Conservation (phyloP, 2,329 filamentous ascomycete species). For the Sclerotinia borealis region DNA sequence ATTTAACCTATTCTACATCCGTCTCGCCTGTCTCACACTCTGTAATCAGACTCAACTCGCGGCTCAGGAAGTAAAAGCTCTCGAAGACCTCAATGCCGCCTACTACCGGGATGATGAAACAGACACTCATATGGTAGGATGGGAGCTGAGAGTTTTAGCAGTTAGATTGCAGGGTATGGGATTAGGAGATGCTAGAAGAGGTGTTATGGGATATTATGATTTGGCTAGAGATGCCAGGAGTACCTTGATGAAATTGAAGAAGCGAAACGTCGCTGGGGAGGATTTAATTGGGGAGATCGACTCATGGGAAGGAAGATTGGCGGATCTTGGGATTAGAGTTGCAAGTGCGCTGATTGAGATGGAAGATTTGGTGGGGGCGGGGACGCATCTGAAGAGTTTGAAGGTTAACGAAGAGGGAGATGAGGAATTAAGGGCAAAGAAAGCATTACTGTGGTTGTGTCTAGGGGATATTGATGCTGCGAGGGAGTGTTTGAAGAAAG, state of each 20-base stretch:
- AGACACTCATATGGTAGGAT: conserved; percentile 68
- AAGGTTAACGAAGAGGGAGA: conserved; percentile 31
- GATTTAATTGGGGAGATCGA: conserved; percentile 38
- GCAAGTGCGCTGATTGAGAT: conserved; percentile 71
- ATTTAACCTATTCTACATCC: conserved; percentile 72
- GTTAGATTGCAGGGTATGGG: conserved; percentile 81
- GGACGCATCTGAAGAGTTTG: conserved; percentile 62
- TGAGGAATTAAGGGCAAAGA: conserved; percentile 38
- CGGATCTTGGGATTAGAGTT: conserved; percentile 66
- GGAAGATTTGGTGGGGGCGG: conserved; percentile 78
- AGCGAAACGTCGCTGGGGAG: conserved; percentile 14
- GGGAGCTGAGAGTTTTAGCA: conserved; percentile 76
- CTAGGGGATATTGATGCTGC: conserved; percentile 72
- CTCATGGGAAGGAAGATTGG: conserved; percentile 66
- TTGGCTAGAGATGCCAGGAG: conserved; percentile 71
- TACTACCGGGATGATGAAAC: conserved; percentile 50
- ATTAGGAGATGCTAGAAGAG: conserved; percentile 75
- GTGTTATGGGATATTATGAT: conserved; percentile 87
- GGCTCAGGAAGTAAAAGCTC: conserved; percentile 57
- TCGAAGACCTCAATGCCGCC: conserved; percentile 54
- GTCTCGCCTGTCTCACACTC: conserved; percentile 75
- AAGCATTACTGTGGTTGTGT: conserved; percentile 67
- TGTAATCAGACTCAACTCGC: conserved; percentile 67
- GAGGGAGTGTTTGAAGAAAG: conserved; percentile 42
- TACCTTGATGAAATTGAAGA: conserved; percentile 46